Percentiles rank a stretch among this genome's conserved stretches.
These are phyloP conservation scores for Porpolomopsis calyptriformis DNA, from an alignment of 768 basidiomycete genomes.

Conservation along the genomic window DNA sequence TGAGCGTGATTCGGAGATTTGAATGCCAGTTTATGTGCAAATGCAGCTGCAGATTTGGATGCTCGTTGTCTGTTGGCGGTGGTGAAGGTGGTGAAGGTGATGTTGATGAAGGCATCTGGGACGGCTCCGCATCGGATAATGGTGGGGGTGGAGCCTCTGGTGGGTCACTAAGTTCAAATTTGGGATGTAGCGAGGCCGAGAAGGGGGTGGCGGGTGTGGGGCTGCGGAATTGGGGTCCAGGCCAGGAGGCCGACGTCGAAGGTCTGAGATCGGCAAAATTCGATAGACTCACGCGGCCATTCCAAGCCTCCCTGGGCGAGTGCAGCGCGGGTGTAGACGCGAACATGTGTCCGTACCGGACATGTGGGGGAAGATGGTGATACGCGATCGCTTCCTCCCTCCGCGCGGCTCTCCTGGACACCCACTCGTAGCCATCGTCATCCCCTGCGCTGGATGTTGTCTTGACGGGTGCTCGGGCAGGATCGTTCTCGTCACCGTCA, in stretches of 20 bases:
- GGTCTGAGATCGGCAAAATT: slow-evolving; percentile 29
- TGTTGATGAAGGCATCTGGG: slow-evolving; percentile 12
- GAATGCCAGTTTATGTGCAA: slow-evolving; percentile 79
- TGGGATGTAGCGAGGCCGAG: slow-evolving; percentile 10
- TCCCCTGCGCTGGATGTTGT: slow-evolving; percentile 44
- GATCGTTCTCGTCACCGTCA: slow-evolving; percentile 36
- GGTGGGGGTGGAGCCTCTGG: neutral
- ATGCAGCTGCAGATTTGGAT: slow-evolving; percentile 81
- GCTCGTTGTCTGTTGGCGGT: slow-evolving; percentile 20
- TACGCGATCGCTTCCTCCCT: slow-evolving; percentile 46
- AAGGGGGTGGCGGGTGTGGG: slow-evolving; percentile 27
- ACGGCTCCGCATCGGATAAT: neutral
- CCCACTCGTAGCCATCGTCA: slow-evolving; percentile 78
- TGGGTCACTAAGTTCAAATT: slow-evolving; percentile 3
- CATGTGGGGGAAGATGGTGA: slow-evolving; percentile 63
- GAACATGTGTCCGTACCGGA: slow-evolving; percentile 58
- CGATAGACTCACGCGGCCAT: slow-evolving; percentile 26
- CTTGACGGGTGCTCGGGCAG: slow-evolving; percentile 41
- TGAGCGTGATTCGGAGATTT: slow-evolving; percentile 77
- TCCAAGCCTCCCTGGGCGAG: slow-evolving; percentile 37
- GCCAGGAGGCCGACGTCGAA: slow-evolving; percentile 17
- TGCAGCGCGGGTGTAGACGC: slow-evolving; percentile 41
- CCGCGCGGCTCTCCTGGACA: slow-evolving; percentile 51
- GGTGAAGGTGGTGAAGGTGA: slow-evolving; percentile 2
- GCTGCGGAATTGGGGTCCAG: slow-evolving; percentile 23